Percentiles rank a stretch among this genome's conserved stretches.
Conservation (phyloP, 2,329 filamentous ascomycete species). For the Cordyceps militaris region DNA sequence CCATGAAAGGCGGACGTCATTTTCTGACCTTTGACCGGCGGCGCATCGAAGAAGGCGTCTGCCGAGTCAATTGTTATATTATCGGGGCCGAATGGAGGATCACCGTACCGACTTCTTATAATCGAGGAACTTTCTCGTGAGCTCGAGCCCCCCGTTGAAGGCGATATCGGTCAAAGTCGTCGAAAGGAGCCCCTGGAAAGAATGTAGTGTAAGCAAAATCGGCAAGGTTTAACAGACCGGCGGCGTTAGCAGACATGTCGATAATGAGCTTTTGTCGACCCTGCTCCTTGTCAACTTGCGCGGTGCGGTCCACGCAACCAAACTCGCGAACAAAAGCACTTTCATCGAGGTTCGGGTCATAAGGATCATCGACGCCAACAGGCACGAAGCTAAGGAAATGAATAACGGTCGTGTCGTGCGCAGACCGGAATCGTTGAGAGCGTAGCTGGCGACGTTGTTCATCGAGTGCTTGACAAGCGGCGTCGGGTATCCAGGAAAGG, state of each 20-base stretch:
- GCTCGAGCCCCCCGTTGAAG: not conserved
- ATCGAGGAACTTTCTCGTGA: not conserved
- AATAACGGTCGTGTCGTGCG: conserved; percentile 21
- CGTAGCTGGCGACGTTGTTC: conserved; percentile 22
- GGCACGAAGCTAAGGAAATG: conserved; percentile 18
- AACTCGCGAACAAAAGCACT: conserved; percentile 28
- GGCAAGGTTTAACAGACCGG: conserved; percentile 32
- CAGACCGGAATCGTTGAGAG: conserved; percentile 19
- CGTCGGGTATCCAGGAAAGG: conserved; percentile 20
- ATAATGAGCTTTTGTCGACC: conserved; percentile 54
- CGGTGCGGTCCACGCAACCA: conserved; percentile 25
- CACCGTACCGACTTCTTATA: not conserved
- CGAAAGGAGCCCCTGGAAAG: not conserved
- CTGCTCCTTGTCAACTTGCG: conserved; percentile 29
- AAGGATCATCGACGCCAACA: not conserved
- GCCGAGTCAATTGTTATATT: not conserved
- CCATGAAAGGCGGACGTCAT: not conserved
- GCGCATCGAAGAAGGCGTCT: not conserved
- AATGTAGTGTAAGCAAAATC: conserved; percentile 5
- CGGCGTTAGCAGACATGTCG: conserved; percentile 53
- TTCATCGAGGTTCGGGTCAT: conserved; percentile 15
- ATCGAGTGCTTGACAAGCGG: conserved; percentile 19
- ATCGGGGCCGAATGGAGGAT: not conserved
- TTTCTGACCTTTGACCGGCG: not conserved
- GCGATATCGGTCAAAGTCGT: conserved; percentile 2